Evolutionary conservation across 2,329 filamentous ascomycete genomes (phyloP), one percentile per base, ranked within the genome.

Genomic region (Colletotrichum lentis): DNA sequence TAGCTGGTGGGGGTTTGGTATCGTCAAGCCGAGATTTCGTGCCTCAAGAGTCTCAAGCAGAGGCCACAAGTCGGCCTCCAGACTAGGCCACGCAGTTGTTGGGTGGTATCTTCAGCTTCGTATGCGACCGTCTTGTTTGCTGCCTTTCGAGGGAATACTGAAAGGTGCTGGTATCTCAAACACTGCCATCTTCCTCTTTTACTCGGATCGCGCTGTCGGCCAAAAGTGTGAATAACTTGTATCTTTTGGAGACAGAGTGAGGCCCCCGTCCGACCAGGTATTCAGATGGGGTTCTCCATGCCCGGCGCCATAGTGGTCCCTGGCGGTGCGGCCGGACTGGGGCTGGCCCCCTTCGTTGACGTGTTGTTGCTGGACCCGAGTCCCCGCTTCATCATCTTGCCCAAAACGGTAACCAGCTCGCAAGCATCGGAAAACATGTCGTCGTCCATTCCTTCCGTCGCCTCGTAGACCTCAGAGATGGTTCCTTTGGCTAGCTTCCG

Each of bases 371-470:
- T 79, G 3, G 80, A 77, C 5, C 79, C 81, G 3, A 88, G 76
- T 1, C 91, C 91, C 57, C 93, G 87, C 79, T 91, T 94, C 86
- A 94, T 93, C 90, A 97, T 96, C 74, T 90, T 92, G 7, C 93
- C 93, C 1, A 98, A 79, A 0, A 96, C 90, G 1, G 91, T 91
- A 10, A 98, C 94, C 14, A 97, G 85, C 74, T 95, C 91, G 66
- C 93, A 94, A 0, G 94, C 93, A 77, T 98, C 96, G 71, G 91
- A 88, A 76, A 97, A 99, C 83, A 96, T 96, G 72, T 96, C 93
- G 74, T 98, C 94, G 67, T 96, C 93, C 88, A 98, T 95, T 22
- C 92, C 93, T 78, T 97, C 94, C 61, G 91, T 89, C 1, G 94
- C 93, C 65, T 94, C 91, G 76, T 97, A 97, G 1, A 97, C 95